Conservation (phyloP, 352 stramenopile genomes). For the Globisporangium yorkense region DNA sequence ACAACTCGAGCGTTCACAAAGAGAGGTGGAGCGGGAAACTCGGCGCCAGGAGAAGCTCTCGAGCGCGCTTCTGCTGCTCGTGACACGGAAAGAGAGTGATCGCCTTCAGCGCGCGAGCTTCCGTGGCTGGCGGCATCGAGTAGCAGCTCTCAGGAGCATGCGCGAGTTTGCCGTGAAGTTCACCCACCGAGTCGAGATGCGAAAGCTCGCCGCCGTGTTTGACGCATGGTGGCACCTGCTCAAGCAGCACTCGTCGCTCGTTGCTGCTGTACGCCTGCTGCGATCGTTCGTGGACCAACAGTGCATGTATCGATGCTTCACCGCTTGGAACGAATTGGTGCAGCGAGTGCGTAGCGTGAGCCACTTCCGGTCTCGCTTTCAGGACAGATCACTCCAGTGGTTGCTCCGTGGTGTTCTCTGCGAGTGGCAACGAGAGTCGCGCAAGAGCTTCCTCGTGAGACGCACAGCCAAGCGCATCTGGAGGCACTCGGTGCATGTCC, state of each 20-base stretch:
- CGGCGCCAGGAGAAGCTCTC: not conserved
- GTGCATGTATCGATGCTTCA: slow-evolving; percentile 15
- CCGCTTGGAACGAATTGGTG: slow-evolving; percentile 15
- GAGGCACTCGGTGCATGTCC: slow-evolving; percentile 27
- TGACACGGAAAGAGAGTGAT: not conserved
- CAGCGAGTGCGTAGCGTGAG: slow-evolving; percentile 12
- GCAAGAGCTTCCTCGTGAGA: slow-evolving; percentile 23
- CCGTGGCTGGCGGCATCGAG: not conserved
- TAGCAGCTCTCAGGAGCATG: not conserved
- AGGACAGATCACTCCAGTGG: not conserved
- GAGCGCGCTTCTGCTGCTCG: not conserved
- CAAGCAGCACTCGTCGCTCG: not conserved
- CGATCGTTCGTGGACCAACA: slow-evolving; percentile 3
- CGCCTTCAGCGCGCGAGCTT: slow-evolving; percentile 2
- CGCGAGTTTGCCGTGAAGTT: not conserved
- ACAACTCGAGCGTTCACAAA: not conserved
- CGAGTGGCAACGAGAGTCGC: slow-evolving; percentile 19
- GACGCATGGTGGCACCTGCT: not conserved
- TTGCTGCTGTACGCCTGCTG: not conserved
- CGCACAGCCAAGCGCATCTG: slow-evolving; percentile 29
- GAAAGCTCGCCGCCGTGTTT: not conserved
- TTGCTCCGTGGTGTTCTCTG: slow-evolving; percentile 8
- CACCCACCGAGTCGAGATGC: not conserved
- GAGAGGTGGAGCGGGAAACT: not conserved
- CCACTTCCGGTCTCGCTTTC: slow-evolving; percentile 15